A percentile compares a stretch with the other conserved stretches of the same genome.
These are phyloP conservation scores for Piromyces finnis DNA, from an alignment of 192 early-diverging fungal species.

Conservation along the genomic window DNA sequence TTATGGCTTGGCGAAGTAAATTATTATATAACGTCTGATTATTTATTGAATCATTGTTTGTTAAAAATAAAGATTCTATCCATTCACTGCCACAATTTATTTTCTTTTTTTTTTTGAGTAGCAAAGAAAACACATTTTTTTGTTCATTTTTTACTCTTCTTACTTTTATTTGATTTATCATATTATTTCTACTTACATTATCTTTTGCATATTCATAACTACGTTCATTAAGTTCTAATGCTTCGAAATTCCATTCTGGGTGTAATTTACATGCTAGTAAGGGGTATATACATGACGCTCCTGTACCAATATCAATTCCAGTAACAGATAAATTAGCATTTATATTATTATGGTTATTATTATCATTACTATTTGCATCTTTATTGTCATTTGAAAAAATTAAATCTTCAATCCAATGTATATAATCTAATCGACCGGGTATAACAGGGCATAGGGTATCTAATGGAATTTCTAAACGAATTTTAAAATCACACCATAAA, in stretches of 20 bases:
- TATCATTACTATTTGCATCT: neutral
- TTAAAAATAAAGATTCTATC: too few relatives aligned
- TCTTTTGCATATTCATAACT: conserved; percentile 37
- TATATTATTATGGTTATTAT: neutral
- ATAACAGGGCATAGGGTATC: conserved; percentile 50
- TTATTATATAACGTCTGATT: too few relatives aligned
- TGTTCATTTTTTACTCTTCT: conserved; percentile 9
- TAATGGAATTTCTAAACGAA: conserved; percentile 45
- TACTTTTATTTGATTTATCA: conserved; percentile 35
- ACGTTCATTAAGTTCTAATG: conserved; percentile 50
- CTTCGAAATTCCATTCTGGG: conserved; percentile 45
- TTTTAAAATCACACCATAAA: conserved; percentile 36
- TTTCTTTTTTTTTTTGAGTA: neutral
- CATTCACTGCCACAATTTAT: too few relatives aligned
- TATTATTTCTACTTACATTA: conserved; percentile 46
- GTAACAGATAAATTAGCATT: neutral
- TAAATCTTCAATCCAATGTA: conserved; percentile 48
- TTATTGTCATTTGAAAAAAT: conserved; percentile 10
- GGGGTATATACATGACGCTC: conserved; percentile 84
- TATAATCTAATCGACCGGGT: conserved; percentile 37
- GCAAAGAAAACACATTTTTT: conserved; percentile 3
- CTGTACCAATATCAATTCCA: conserved; percentile 33
- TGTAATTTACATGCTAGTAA: conserved; percentile 47
- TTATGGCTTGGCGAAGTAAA: too few relatives aligned
- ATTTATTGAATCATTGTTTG: too few relatives aligned